phyloP scores from a whole-genome alignment of 495 filamentous ascomycete genomes.

The Daldinia childiae region DNA sequence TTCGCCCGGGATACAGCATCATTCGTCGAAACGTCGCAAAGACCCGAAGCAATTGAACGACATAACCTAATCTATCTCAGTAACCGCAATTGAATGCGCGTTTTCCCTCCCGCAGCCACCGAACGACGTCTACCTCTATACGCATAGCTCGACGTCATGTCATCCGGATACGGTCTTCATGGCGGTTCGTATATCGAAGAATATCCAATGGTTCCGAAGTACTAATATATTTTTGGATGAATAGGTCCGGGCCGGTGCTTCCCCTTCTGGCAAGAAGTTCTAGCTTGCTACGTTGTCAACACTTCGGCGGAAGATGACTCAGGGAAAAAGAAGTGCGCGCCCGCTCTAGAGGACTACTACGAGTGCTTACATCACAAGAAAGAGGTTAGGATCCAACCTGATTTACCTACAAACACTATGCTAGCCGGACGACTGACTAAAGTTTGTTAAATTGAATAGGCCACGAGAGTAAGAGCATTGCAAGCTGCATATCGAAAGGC shows the following conservation, averaged over 20 bases:
- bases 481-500: slow-evolving; percentile 89
- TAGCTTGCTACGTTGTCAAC: slow-evolving; percentile 90
- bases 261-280: slow-evolving; percentile 96
- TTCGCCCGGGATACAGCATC: slow-evolving; percentile 22
- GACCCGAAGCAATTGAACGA: neutral
- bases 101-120: neutral
- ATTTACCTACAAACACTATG: neutral
- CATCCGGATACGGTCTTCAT: slow-evolving; percentile 82
- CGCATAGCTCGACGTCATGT: slow-evolving; percentile 64
- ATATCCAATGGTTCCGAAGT: slow-evolving; percentile 23
- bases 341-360: slow-evolving; percentile 94
- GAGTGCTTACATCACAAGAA: slow-evolving; percentile 98
- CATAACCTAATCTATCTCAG: slow-evolving; percentile 11
- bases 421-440: slow-evolving; percentile 16
- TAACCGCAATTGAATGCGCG: slow-evolving; percentile 16
- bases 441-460: slow-evolving; percentile 60
- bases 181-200: slow-evolving; percentile 68
- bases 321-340: slow-evolving; percentile 88
- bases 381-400: slow-evolving; percentile 71
- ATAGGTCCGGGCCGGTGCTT: slow-evolving; percentile 92
- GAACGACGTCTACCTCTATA: slow-evolving; percentile 27
- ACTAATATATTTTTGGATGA: slow-evolving; percentile 22
- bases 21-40: slow-evolving; percentile 19
- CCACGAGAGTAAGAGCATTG: slow-evolving; percentile 76
- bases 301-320: slow-evolving; percentile 74